Evolutionary conservation across 805 yeast genomes (phyloP), one percentile per base, ranked within the genome.

Genomic region (Schizosaccharomyces octosporus): DNA sequence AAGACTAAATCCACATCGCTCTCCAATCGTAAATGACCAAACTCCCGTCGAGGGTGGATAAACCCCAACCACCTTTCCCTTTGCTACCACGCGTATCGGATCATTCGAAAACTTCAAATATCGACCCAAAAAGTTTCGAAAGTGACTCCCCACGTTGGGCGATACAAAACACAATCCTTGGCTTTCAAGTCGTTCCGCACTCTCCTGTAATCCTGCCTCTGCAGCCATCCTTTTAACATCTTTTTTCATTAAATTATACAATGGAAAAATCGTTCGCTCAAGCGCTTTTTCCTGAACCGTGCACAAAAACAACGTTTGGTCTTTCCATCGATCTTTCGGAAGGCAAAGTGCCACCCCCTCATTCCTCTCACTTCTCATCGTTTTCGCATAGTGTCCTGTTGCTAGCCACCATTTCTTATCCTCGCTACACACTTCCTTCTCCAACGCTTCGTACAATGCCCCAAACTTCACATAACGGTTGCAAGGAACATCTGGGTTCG

Each of bases 21-120:
- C 97, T 0, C 98, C 98, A 27, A 90, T 81, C 0, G 98, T 93
- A n/a, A 87, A 90, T 59, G 85, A 81, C 97, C 97, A 93, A 9
- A 93, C 69, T 0, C 98, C 98, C 13, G 19, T 31, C 2, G 31
- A n/a, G 1, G 27, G 29, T 32, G 78, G 73, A 70, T 93, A 98
- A 59, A 70, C 66, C 0, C 96, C 97, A 80, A 93, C 87, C 0
- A 80, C 75, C 61, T 72, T 73, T 4, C 95, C 95, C 62, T 80
- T 84, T 5, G 42, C 27, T 62, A 78, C 80, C 0, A 89, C 84
- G n/a, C 87, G 76, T 7, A 93, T 80, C 63, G 85, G 78, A 0
- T 97, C 29, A 31, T 36, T 36, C 5, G 75, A 75, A 1, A 84
- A 82, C 13, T 76, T 78, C 2, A 90, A 74, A 67, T 84, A 93